Evolutionary conservation across 441 rosid genomes (phyloP).

Genomic region (Adansonia madagascariensis): DNA sequence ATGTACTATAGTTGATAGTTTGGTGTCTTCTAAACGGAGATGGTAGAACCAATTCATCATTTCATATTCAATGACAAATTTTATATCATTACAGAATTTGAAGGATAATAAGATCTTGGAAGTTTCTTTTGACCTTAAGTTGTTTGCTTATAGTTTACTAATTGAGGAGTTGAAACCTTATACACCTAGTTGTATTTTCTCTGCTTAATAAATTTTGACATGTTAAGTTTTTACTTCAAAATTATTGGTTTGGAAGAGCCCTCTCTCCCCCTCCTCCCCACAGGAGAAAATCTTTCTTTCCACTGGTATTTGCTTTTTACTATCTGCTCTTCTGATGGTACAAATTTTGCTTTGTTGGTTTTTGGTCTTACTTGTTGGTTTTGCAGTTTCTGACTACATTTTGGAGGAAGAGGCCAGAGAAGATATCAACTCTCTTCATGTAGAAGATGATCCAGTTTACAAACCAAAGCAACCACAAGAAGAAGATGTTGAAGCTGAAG

Average conservation of each 20-base stretch:
- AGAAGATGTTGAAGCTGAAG: conserved; percentile 53
- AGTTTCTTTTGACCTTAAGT: background rate
- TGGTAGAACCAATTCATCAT: background rate
- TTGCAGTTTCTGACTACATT: conserved; percentile 55
- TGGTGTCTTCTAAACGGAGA: background rate
- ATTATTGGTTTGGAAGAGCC: background rate
- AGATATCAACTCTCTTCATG: conserved; percentile 51
- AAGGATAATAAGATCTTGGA: too few species aligned
- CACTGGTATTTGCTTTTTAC: background rate
- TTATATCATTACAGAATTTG: background rate
- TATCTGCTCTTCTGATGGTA: background rate
- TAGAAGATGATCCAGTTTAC: conserved; percentile 66
- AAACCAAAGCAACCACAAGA: conserved; percentile 45
- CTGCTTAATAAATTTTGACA: background rate
- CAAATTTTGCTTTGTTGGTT: background rate
- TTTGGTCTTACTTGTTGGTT: conserved; percentile 22
- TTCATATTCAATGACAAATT: background rate
- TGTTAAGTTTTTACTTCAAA: background rate
- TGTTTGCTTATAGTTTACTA: background rate
- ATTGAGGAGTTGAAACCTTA: background rate
- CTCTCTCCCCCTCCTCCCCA: background rate
- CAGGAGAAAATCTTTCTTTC: background rate
- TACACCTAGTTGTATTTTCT: background rate
- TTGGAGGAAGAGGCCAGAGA: conserved; percentile 72
- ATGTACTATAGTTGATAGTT: background rate